Base-by-base conservation (phyloP, 768 basidiomycete genomes). In the Trametes coccinea region DNA sequence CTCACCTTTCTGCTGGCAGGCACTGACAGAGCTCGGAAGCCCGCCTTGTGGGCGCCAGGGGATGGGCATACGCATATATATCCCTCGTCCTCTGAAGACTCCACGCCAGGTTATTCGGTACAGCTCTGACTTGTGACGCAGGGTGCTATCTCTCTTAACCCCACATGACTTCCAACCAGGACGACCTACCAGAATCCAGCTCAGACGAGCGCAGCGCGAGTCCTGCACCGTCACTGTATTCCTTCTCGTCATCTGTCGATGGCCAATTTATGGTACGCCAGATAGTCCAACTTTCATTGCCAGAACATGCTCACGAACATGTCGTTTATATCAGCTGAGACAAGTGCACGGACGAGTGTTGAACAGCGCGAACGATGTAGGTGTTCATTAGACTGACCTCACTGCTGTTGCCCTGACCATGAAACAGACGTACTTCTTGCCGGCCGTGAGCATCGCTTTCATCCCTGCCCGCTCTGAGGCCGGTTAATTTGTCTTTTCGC, bases 151-250 rank as follows among this genome's bases (percentile, higher is more conserved):
- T 45, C 30, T 41, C 4, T 53, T 47, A 27, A 63, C 53, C 22
- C 29, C 41, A 45, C 54, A 64, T 64, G 62, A 30, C 53, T 29
- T 29, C 53, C 34, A 27, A 56, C 44, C 58, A 60, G 62, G 58
- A 64, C 11, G 62, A 64, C 4, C 29, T 14, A 1, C 27, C 41
- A n/a, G 62, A 64, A 9, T 47, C 53, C n/a, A 56, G 54, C 49
- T 64, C 67, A 8, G 66, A 66, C 14, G 49, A 34, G 9, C 64
- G 64, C 33, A 54, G 63, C 13, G 65, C 55, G 0, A 73, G 72
- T 46, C 71, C 72, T 9, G 72, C 71, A 4, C 72, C 73, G 4
- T 74, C 71, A 0, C 37, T 74, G 6, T 74, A 74, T 48, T 74
- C 73, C 0, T 71, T 72, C 53, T 58, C 66, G 22, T 67, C 72